Evolutionary conservation across 139 green algal species (phyloP).

Genomic region (Volvox reticuliferus): DNA sequence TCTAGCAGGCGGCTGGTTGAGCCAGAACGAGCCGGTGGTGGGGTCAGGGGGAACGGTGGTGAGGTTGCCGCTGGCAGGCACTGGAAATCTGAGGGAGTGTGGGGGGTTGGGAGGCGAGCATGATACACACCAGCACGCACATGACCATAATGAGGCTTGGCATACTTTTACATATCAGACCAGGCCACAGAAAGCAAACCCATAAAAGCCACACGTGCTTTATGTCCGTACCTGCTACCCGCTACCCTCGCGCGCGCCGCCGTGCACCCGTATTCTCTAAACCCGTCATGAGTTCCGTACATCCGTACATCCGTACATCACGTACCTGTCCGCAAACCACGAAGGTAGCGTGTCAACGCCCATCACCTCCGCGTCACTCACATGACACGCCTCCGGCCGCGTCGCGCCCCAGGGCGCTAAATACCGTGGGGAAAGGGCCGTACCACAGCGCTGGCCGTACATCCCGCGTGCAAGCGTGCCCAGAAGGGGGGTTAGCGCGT

Average conservation of each 20-base stretch:
- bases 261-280: too few species aligned
- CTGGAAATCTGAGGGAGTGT: not conserved
- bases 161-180: too few species aligned
- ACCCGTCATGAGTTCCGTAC: too few species aligned
- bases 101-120: not conserved
- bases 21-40: constrained; percentile 26
- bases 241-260: too few species aligned
- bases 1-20: constrained; percentile 8
- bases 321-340: constrained; percentile 31
- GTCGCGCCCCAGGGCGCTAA: constrained; percentile 20
- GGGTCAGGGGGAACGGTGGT: constrained; percentile 34
- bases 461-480: constrained; percentile 24
- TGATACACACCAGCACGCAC: too few species aligned
- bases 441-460: constrained; percentile 50
- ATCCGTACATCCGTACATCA: too few species aligned
- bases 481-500: constrained; percentile 34
- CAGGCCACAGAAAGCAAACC: too few species aligned
- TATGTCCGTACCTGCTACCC: too few species aligned
- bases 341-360: not conserved
- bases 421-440: not conserved
- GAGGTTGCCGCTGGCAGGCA: constrained; percentile 16
- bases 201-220: too few species aligned
- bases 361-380: constrained; percentile 35
- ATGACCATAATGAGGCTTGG: too few species aligned
- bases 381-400: constrained; percentile 39